Conservation (phyloP, 2,329 filamentous ascomycete species). For the Bipolaris oryzae region DNA sequence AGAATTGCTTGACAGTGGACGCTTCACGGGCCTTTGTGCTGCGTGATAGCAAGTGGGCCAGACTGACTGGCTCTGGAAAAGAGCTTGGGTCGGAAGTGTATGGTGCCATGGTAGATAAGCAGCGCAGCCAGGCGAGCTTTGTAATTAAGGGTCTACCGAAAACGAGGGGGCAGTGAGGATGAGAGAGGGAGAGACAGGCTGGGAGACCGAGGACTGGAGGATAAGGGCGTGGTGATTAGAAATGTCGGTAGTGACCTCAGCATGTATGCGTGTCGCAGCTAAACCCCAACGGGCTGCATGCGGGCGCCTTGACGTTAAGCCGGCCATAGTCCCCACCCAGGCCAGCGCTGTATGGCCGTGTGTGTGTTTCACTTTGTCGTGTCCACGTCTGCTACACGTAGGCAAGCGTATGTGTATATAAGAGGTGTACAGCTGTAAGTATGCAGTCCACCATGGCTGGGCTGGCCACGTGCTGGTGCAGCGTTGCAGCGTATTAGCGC, state of each 20-base stretch:
- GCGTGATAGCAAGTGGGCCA: conserved; percentile 79
- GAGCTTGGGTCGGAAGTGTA: conserved; percentile 32
- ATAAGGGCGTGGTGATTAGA: conserved; percentile 38
- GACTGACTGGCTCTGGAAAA: conserved; percentile 66
- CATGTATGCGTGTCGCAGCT: conserved; percentile 13
- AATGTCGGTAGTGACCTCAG: conserved; percentile 34
- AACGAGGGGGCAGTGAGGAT: conserved; percentile 4
- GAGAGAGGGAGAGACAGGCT: conserved; percentile 2
- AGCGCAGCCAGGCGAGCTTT: not conserved
- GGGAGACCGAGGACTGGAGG: conserved; percentile 17
- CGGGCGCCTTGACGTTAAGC: not conserved
- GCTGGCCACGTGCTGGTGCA: not conserved
- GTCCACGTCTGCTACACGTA: not conserved
- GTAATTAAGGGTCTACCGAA: not conserved
- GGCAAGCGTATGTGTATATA: not conserved
- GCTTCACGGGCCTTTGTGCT: conserved; percentile 67
- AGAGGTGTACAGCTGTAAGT: too few relatives aligned
- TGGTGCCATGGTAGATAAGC: conserved; percentile 28
- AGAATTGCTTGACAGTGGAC: conserved; percentile 78
- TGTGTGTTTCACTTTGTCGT: too few relatives aligned
- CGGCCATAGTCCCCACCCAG: not conserved
- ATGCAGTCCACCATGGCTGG: not conserved
- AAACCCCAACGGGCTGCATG: conserved; percentile 13
- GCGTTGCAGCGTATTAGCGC: not conserved
- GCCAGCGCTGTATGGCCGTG: not conserved